Conservation (phyloP, 768 basidiomycete species). For the Suillus fuscotomentosus region DNA sequence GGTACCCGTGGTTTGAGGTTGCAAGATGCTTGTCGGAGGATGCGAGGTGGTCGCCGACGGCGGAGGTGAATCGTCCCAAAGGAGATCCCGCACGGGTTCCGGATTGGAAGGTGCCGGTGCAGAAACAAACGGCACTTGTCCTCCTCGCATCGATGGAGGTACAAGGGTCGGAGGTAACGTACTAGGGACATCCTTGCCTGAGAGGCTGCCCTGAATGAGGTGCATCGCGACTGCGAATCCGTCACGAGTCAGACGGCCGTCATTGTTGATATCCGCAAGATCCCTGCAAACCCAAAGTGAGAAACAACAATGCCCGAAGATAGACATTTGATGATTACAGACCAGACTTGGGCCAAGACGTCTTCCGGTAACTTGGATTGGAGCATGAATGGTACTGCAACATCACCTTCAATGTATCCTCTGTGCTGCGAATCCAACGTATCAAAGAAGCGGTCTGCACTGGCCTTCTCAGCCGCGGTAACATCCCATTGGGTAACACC, state of each 20-base stretch:
- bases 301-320: constrained; percentile 1
- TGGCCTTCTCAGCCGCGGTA: constrained; percentile 73
- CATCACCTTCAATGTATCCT: constrained; percentile 89
- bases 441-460: constrained; percentile 77
- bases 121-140: constrained; percentile 36
- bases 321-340: constrained; percentile 24
- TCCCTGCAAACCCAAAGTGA: constrained; percentile 60
- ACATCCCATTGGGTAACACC: constrained; percentile 72
- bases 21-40: constrained; percentile 21
- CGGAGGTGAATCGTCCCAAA: constrained; percentile 55
- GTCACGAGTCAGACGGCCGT: constrained; percentile 83
- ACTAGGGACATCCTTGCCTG: constrained; percentile 73
- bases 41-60: constrained; percentile 38
- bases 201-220: constrained; percentile 83
- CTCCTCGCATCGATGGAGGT: constrained; percentile 75
- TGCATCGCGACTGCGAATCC: constrained; percentile 96
- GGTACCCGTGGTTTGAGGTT: constrained; percentile 39
- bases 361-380: constrained; percentile 83
- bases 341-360: constrained; percentile 91
- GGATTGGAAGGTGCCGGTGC: constrained; percentile 36
- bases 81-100: constrained; percentile 43
- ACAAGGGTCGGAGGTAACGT: constrained; percentile 71
- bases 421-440: constrained; percentile 70
- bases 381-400: constrained; percentile 94
- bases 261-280: constrained; percentile 83